A percentile compares a stretch with the other conserved stretches of the same genome.
Conservation (phyloP, 169 alveolate genomes). For the Plasmodium yoelii region DNA sequence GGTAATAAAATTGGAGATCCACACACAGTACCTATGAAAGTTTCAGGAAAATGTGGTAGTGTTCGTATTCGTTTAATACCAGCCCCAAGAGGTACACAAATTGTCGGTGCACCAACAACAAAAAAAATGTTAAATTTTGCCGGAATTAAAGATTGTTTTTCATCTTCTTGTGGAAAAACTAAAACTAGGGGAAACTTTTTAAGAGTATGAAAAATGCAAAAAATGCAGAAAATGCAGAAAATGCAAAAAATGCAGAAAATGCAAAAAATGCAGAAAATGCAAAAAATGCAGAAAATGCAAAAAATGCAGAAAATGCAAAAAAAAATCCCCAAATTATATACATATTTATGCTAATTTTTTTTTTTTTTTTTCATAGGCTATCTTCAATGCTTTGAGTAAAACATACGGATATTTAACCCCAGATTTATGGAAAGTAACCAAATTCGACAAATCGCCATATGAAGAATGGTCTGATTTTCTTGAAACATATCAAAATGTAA, state of each 20-base stretch:
- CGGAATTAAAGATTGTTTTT: slow-evolving; percentile 99
- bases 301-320: neutral
- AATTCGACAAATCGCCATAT: slow-evolving; percentile 92
- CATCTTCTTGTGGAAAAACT: slow-evolving; percentile 98
- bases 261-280: too few relatives aligned
- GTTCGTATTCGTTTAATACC: slow-evolving; percentile 99
- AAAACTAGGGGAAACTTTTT: slow-evolving; percentile 98
- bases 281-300: too few relatives aligned
- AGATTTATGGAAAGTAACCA: slow-evolving; percentile 96
- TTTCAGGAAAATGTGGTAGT: slow-evolving; percentile 99
- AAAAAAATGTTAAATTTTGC: slow-evolving; percentile 98
- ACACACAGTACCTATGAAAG: slow-evolving; percentile 99
- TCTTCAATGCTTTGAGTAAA: slow-evolving; percentile 96
- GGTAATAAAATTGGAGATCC: slow-evolving; percentile 99
- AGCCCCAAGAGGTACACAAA: slow-evolving; percentile 99
- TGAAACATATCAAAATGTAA: slow-evolving; percentile 74
- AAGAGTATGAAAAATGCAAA: slow-evolving; percentile 82
- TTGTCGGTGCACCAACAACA: slow-evolving; percentile 99
- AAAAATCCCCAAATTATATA: neutral
- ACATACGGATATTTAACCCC: slow-evolving; percentile 99
- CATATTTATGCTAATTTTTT: neutral
- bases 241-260: neutral
- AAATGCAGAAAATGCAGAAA: neutral
- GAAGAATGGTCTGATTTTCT: slow-evolving; percentile 96
- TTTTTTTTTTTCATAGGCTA: slow-evolving; percentile 88